These are phyloP conservation scores for Lenzites betulinus DNA, from an alignment of 768 basidiomycete species.

Conservation along the genomic window DNA sequence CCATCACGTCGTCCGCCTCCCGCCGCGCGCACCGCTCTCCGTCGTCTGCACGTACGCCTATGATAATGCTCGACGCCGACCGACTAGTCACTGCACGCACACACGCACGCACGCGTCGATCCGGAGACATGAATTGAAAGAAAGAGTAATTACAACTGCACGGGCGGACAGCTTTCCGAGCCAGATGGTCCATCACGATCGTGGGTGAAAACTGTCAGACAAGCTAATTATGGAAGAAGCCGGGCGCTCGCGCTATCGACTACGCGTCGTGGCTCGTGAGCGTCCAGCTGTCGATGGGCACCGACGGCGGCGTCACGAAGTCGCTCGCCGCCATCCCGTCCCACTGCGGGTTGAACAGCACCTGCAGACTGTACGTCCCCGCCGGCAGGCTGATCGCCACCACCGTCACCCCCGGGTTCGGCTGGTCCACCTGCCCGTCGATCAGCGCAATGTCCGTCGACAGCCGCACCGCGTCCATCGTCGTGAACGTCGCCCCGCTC, in stretches of 20 bases:
- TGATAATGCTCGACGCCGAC: too few species aligned
- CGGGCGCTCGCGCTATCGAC: not conserved
- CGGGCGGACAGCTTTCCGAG: conserved; percentile 9
- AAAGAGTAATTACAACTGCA: conserved; percentile 1
- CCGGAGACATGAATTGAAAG: too few species aligned
- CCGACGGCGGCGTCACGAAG: conserved; percentile 70
- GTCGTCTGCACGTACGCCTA: not conserved
- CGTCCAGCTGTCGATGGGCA: conserved; percentile 74
- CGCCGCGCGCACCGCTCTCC: not conserved
- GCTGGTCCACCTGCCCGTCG: conserved; percentile 59
- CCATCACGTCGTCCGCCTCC: not conserved
- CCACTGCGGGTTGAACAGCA: conserved; percentile 97
- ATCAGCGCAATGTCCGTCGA: conserved; percentile 65
- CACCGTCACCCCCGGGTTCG: conserved; percentile 79
- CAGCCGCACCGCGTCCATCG: conserved; percentile 55
- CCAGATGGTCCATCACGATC: conserved; percentile 18
- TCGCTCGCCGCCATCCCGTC: conserved; percentile 56
- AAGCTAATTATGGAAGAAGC: not conserved
- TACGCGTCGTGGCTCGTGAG: conserved; percentile 68
- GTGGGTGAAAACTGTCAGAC: not conserved
- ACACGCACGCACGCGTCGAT: too few species aligned
- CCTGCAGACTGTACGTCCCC: conserved; percentile 77
- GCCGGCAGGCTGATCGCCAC: conserved; percentile 66
- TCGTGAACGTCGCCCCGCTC: conserved; percentile 63
- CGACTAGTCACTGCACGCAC: too few species aligned